Base-by-base conservation (phyloP, 108 stramenopile genomes). In the Heterococcus sp. region DNA sequence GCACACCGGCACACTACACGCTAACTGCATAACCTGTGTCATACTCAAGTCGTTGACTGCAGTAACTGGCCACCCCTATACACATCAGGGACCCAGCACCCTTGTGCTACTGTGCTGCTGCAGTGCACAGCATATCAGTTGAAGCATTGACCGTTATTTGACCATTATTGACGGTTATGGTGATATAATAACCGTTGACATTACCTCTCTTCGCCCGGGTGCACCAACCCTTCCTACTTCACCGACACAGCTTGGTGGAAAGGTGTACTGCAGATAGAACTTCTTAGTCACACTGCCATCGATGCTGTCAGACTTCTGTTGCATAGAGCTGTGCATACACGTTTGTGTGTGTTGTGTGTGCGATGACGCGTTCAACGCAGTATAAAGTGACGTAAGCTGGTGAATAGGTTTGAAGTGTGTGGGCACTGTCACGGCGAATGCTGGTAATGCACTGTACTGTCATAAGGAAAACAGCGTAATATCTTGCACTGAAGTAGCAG, bases 221-320 rank as follows among this genome's bases (percentile, higher is more conserved):
- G 92, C 92, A 2, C 94, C 94, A 0, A 91, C 90, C 63, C 95
- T 78, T 0, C 94, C 93, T 33, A 95, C 94, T 84, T 96, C 94
- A 30, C 94, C 95, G 2, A 96, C 94, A 74, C 92, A 93, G 82
- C 91, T 92, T 5, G 96, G 96, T 38, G 95, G 96, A 77, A 97
- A 97, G 29, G 92, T 86, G 69, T 96, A 96, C 85, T 96, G 95
- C 76, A 96, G 79, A 78, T 96, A 96, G 69, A 96, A 96, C 35
- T 92, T 78, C 75, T 94, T 94, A 69, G 90, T 84, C 40, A 89
- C 89, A 75, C 76, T 82, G 2, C 93, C 94, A 72, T 93, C 92
- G 69, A 96, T 84, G 37, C 84, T 89, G 72, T 96, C 94, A 46
- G 93, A 91, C 85, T 93, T 94, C 78, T 94, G 94, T 71, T 83